A percentile compares a stretch with the other conserved stretches of the same genome.
These are phyloP conservation scores for Bipolaris bicolor DNA, from an alignment of 2,329 filamentous ascomycete genomes.

Conservation along the genomic window DNA sequence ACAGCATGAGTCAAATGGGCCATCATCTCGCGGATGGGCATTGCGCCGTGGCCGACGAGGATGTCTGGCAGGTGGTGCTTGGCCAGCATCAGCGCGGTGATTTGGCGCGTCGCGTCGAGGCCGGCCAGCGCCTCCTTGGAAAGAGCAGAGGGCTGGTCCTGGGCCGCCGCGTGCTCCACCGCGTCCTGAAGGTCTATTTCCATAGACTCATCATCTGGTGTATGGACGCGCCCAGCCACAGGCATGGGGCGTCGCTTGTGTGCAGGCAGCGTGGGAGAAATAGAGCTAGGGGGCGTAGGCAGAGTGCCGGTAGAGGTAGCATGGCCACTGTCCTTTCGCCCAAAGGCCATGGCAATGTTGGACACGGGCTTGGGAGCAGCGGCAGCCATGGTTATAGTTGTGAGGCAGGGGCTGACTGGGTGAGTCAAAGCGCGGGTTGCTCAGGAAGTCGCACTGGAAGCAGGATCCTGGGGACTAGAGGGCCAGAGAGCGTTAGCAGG, in stretches of 20 bases:
- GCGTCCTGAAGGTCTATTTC: slow-evolving; percentile 84
- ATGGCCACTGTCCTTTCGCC: slow-evolving; percentile 37
- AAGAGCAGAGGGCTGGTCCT: slow-evolving; percentile 52
- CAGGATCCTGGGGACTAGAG: slow-evolving; percentile 4
- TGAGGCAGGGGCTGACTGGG: slow-evolving; percentile 32
- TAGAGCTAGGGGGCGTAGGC: slow-evolving; percentile 92
- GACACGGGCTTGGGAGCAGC: slow-evolving; percentile 46
- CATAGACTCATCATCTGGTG: slow-evolving; percentile 63
- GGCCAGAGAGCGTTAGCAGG: not conserved
- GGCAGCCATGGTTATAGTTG: slow-evolving; percentile 44
- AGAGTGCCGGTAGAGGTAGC: slow-evolving; percentile 57
- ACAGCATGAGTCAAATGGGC: slow-evolving; percentile 91
- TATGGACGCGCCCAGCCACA: slow-evolving; percentile 54
- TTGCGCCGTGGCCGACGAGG: slow-evolving; percentile 83
- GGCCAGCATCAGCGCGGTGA: slow-evolving; percentile 84
- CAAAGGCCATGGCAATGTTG: slow-evolving; percentile 51
- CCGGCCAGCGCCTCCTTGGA: slow-evolving; percentile 60
- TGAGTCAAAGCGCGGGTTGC: slow-evolving; percentile 33
- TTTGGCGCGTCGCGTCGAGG: slow-evolving; percentile 76
- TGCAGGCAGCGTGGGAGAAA: slow-evolving; percentile 84
- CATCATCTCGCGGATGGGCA: slow-evolving; percentile 95
- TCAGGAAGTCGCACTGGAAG: slow-evolving; percentile 22
- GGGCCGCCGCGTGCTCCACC: slow-evolving; percentile 58
- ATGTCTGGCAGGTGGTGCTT: slow-evolving; percentile 91
- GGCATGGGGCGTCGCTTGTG: slow-evolving; percentile 71